A percentile compares a stretch with the other conserved stretches of the same genome.
phyloP scores from a whole-genome alignment of 106 monocot genomes.

The Alisma plantagoaquatica region DNA sequence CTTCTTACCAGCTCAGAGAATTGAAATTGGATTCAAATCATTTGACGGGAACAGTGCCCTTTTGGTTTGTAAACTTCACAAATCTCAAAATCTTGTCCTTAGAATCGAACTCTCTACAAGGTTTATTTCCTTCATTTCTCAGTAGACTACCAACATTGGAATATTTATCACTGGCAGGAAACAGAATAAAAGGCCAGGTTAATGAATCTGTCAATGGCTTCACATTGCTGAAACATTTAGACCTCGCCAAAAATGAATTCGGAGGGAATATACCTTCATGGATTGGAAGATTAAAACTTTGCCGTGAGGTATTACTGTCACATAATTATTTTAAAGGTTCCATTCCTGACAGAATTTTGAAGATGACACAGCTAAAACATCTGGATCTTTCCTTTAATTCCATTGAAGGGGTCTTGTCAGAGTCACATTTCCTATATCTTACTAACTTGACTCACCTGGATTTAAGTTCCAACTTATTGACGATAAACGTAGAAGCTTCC shows the following conservation, averaged over 20 bases:
- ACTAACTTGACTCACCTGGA: slow-evolving; percentile 4
- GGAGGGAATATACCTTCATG: too few species aligned
- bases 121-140: slow-evolving; percentile 2
- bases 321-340: too few species aligned
- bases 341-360: too few species aligned
- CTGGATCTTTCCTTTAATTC: too few species aligned
- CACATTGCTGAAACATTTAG: too few species aligned
- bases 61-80: slow-evolving; percentile 7
- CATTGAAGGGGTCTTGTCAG: too few species aligned
- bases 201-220: too few species aligned
- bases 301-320: too few species aligned
- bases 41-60: slow-evolving; percentile 1
- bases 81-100: slow-evolving; percentile 4
- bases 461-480: slow-evolving; percentile 7
- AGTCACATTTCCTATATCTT: slow-evolving; percentile 5
- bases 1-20: slow-evolving; percentile 6
- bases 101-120: slow-evolving; percentile 5
- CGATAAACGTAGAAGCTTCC: not conserved
- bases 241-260: too few species aligned
- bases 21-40: slow-evolving; percentile 4
- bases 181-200: slow-evolving; percentile 1
- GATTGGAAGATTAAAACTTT: too few species aligned
- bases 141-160: slow-evolving; percentile 4
- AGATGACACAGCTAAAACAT: too few species aligned
- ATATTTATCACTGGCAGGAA: slow-evolving; percentile 3